These are phyloP conservation scores for Penicillium diatomitis DNA, from an alignment of 495 filamentous ascomycete species.

Conservation along the genomic window DNA sequence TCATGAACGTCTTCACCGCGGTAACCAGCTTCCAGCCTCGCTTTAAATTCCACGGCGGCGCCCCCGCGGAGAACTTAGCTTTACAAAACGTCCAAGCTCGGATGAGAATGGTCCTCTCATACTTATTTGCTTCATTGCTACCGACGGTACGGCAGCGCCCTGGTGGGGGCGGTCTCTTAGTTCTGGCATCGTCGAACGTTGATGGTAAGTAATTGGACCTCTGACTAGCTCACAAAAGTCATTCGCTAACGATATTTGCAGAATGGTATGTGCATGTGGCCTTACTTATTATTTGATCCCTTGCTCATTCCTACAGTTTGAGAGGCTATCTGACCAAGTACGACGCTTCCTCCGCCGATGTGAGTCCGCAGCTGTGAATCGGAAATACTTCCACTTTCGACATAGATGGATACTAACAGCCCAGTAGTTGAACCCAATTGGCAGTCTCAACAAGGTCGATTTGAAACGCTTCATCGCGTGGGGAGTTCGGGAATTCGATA, in stretches of 20 bases:
- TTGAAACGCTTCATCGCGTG: slow-evolving; percentile 70
- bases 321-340: slow-evolving; percentile 71
- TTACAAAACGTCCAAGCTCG: slow-evolving; percentile 80
- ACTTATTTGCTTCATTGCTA: slow-evolving; percentile 62
- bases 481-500: slow-evolving; percentile 48
- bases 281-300: too few species aligned
- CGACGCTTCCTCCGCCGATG: slow-evolving; percentile 51
- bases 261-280: slow-evolving; percentile 22
- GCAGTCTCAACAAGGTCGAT: slow-evolving; percentile 63
- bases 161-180: slow-evolving; percentile 50
- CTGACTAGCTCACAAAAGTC: too few species aligned
- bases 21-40: slow-evolving; percentile 48
- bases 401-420: background rate
- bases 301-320: slow-evolving; percentile 19
- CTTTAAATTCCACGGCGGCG: slow-evolving; percentile 64
- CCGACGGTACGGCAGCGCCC: slow-evolving; percentile 45
- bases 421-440: slow-evolving; percentile 55
- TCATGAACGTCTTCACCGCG: slow-evolving; percentile 44
- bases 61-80: slow-evolving; percentile 51
- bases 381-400: too few species aligned
- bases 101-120: slow-evolving; percentile 69
- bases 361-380: slow-evolving; percentile 7
- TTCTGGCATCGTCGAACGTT: slow-evolving; percentile 54
- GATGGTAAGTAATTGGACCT: slow-evolving; percentile 22
- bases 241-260: slow-evolving; percentile 9